Evolutionary conservation across 441 rosid genomes (phyloP).

Genomic region (Corymbia calophylla): DNA sequence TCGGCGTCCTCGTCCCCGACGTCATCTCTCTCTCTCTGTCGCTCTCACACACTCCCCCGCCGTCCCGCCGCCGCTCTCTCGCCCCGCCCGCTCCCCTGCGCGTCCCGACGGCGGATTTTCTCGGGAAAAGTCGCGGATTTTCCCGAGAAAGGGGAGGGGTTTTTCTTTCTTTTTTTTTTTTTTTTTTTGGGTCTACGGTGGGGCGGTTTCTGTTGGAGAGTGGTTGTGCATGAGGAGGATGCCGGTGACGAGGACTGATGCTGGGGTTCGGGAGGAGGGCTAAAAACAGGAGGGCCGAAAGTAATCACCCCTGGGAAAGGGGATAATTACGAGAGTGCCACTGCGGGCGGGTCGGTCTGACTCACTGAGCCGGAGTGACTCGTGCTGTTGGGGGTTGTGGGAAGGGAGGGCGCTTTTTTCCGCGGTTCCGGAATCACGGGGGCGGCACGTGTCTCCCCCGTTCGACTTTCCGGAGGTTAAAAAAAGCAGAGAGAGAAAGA

Average conservation of each 20-base stretch:
- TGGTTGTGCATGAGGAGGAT: neutral
- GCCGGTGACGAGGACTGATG: conserved; percentile 8
- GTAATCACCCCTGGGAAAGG: neutral
- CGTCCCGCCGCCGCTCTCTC: neutral
- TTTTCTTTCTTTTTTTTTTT: no score
- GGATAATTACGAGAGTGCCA: conserved; percentile 34
- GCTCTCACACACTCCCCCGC: neutral
- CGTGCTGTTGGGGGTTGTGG: no score
- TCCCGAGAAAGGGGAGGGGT: neutral
- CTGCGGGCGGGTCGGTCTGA: neutral
- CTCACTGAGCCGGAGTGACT: neutral
- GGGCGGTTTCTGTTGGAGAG: neutral
- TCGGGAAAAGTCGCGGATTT: neutral
- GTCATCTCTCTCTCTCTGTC: conserved; percentile 25
- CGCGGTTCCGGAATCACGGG: conserved; percentile 39
- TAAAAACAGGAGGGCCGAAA: conserved; percentile 1
- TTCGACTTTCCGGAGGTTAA: conserved; percentile 2
- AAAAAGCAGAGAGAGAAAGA: neutral
- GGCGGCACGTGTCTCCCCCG: conserved; percentile 59
- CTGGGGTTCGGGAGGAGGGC: conserved; percentile 11
- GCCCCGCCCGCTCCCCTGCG: neutral
- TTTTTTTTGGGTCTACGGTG: no score
- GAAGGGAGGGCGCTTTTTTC: neutral
- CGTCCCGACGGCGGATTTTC: neutral
- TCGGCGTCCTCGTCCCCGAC: conserved; percentile 59